phyloP scores from a whole-genome alignment of 1,139 yeast genomes.

The Zygosaccharomyces sapae region DNA sequence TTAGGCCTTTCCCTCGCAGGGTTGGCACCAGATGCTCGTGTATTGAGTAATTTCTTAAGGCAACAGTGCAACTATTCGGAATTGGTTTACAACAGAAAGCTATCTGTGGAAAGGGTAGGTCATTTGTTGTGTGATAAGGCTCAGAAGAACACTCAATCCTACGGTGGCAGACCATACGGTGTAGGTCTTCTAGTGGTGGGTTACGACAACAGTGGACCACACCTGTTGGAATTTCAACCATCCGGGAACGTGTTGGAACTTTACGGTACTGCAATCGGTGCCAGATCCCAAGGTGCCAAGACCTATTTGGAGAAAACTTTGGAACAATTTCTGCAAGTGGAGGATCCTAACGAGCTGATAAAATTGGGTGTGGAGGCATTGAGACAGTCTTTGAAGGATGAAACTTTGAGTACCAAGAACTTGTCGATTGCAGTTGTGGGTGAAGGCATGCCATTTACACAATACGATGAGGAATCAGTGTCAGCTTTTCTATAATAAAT shows the following conservation, averaged over 20 bases:
- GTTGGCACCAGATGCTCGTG: conserved; percentile 96
- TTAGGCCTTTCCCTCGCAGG: conserved; percentile 96
- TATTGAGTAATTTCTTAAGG: conserved; percentile 79
- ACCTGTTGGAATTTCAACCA: conserved; percentile 90
- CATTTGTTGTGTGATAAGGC: conserved; percentile 91
- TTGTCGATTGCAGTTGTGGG: conserved; percentile 93
- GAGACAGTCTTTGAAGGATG: conserved; percentile 93
- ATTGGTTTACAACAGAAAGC: conserved; percentile 83
- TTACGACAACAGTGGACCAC: conserved; percentile 90
- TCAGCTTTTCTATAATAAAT: conserved; percentile 48
- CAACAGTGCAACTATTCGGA: conserved; percentile 88
- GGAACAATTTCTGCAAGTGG: conserved; percentile 57
- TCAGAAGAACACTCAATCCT: conserved; percentile 91
- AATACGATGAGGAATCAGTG: conserved; percentile 83
- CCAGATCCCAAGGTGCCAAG: conserved; percentile 96
- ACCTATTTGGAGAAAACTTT: conserved; percentile 87
- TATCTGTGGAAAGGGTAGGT: conserved; percentile 84
- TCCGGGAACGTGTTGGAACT: conserved; percentile 91
- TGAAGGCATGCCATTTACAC: conserved; percentile 63
- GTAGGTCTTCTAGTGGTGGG: conserved; percentile 94
- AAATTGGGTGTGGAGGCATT: conserved; percentile 86
- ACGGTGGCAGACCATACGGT: conserved; percentile 96
- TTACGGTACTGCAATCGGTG: conserved; percentile 94
- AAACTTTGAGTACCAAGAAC: conserved; percentile 76
- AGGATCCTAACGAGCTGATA: conserved; percentile 68